Evolutionary conservation across 2,329 filamentous ascomycete species (phyloP).

Genomic region (Mycosphaerella arachidis): DNA sequence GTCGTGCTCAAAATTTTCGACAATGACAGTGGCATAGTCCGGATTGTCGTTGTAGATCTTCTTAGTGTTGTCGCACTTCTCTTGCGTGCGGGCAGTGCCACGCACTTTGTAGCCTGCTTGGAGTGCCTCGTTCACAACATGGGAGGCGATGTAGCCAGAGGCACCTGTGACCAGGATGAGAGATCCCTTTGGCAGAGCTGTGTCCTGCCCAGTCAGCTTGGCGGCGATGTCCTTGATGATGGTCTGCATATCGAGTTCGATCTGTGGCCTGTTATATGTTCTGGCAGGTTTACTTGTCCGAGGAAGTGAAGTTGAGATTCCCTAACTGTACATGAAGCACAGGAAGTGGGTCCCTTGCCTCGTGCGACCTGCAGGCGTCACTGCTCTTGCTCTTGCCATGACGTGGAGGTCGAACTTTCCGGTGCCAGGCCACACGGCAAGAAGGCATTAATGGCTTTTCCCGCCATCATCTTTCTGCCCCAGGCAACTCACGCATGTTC

Average conservation of each 20-base stretch:
- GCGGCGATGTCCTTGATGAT: constrained; percentile 12
- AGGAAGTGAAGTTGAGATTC: neutral
- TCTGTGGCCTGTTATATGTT: neutral
- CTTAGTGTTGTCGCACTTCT: constrained; percentile 19
- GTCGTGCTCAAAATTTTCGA: constrained; percentile 21
- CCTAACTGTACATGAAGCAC: neutral
- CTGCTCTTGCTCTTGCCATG: neutral
- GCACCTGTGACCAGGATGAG: constrained; percentile 31
- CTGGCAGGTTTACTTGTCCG: too few species aligned
- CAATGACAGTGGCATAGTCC: constrained; percentile 20
- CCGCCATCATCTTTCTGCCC: too few species aligned
- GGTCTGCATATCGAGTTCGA: constrained; percentile 5
- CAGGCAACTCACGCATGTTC: too few species aligned
- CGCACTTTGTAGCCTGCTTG: constrained; percentile 28
- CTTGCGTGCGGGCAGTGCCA: constrained; percentile 24
- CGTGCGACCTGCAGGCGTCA: neutral
- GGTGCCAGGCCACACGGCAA: neutral
- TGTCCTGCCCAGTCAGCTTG: constrained; percentile 10
- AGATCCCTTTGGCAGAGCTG: constrained; percentile 22
- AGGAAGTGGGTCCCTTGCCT: neutral
- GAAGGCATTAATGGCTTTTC: too few species aligned
- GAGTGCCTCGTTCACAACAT: constrained; percentile 29
- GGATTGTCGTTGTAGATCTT: constrained; percentile 21
- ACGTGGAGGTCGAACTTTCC: neutral
- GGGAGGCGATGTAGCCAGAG: constrained; percentile 28